phyloP scores from a whole-genome alignment of 257 asterid species.

The Ilex asprella region DNA sequence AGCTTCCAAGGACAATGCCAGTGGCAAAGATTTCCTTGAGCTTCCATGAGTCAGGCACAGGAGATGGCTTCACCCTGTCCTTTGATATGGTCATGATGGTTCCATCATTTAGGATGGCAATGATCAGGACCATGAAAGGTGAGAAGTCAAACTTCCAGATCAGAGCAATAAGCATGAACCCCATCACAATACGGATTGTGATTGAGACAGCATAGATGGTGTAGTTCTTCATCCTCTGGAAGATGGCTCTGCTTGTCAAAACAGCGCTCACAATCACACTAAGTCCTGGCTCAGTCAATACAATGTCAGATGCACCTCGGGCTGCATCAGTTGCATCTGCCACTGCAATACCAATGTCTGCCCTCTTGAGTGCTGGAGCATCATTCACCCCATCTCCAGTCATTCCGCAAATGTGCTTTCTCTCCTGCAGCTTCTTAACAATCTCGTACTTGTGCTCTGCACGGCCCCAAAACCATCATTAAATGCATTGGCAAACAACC shows the following conservation, averaged over 20 bases:
- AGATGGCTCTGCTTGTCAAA: constrained; percentile 79
- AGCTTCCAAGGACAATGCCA: constrained; percentile 44
- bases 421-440: constrained; percentile 68
- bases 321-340: constrained; percentile 88
- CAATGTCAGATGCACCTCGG: constrained; percentile 80
- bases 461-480: not conserved
- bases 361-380: constrained; percentile 77
- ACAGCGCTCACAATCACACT: constrained; percentile 78
- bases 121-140: constrained; percentile 53
- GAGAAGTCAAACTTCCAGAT: constrained; percentile 56
- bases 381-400: constrained; percentile 93
- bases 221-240: constrained; percentile 88
- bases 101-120: constrained; percentile 50
- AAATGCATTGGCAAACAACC: too few relatives aligned
- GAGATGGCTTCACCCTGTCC: constrained; percentile 59
- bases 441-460: constrained; percentile 84
- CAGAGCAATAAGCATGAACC: constrained; percentile 48
- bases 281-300: constrained; percentile 74
- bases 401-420: constrained; percentile 82
- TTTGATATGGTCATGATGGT: constrained; percentile 61
- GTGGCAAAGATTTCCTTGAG: constrained; percentile 52
- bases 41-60: constrained; percentile 51
- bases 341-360: constrained; percentile 82
- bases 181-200: constrained; percentile 44
- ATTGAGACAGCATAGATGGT: constrained; percentile 59